Evolutionary conservation across 2,329 filamentous ascomycete genomes (phyloP).

Genomic region (Rhinocladiella mackenziei): DNA sequence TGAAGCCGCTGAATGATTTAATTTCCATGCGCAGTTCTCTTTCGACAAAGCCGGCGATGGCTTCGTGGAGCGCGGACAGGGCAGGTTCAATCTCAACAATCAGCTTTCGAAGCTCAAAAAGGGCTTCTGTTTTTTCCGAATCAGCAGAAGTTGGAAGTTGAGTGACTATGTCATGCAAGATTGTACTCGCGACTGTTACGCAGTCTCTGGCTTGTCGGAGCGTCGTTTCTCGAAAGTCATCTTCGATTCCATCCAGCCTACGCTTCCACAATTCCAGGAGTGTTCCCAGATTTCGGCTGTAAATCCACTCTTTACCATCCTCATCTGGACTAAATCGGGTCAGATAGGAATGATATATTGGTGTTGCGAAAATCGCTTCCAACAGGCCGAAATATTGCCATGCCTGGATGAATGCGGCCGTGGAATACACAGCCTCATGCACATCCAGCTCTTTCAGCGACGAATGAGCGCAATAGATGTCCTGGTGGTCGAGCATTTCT

Average conservation of each 20-base stretch:
- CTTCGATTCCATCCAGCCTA: not conserved
- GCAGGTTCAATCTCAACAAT: not conserved
- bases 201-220: not conserved
- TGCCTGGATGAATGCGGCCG: not conserved
- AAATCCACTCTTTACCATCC: not conserved
- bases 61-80: not conserved
- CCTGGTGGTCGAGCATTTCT: not conserved
- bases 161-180: not conserved
- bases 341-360: not conserved
- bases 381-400: not conserved
- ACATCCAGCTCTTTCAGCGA: not conserved
- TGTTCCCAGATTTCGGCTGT: not conserved
- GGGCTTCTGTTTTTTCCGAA: not conserved
- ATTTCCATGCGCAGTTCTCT: not conserved
- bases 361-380: not conserved
- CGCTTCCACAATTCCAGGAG: not conserved
- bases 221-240: not conserved
- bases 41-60: not conserved
- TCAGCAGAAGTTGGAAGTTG: not conserved
- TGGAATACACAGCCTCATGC: not conserved
- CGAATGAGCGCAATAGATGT: not conserved
- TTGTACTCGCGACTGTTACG: not conserved
- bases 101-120: not conserved
- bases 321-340: not conserved
- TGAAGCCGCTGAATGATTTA: not conserved